Conservation (phyloP, 2,329 filamentous ascomycete species). For the Penicillium concentricum region DNA sequence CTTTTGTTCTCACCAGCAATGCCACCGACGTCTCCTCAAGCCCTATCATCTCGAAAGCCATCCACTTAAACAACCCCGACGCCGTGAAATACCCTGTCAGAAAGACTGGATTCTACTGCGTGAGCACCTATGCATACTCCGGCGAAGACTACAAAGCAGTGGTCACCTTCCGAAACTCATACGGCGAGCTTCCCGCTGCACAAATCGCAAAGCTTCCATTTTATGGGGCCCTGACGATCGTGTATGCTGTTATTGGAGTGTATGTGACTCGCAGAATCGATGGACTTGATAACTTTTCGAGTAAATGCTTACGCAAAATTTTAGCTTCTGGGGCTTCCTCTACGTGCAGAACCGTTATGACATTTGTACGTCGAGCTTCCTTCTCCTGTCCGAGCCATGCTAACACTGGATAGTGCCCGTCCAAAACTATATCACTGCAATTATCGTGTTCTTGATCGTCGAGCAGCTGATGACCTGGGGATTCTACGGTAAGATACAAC, state of each 20-base stretch:
- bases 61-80: constrained; percentile 73
- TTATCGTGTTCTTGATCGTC: constrained; percentile 86
- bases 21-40: constrained; percentile 69
- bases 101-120: constrained; percentile 95
- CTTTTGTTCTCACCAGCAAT: constrained; percentile 79
- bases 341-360: constrained; percentile 94
- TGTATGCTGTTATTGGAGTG: constrained; percentile 81
- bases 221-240: constrained; percentile 89
- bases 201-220: constrained; percentile 97
- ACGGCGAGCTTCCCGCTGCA: constrained; percentile 89
- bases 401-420: constrained; percentile 68
- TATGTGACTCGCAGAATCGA: constrained; percentile 42
- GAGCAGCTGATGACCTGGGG: constrained; percentile 99
- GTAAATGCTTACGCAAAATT: constrained; percentile 20
- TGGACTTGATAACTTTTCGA: not conserved
- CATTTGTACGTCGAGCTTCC: constrained; percentile 60
- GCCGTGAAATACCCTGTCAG: constrained; percentile 78
- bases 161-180: constrained; percentile 92
- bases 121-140: constrained; percentile 72
- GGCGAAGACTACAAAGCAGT: constrained; percentile 71
- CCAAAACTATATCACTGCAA: constrained; percentile 98
- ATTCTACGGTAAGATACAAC: constrained; percentile 70
- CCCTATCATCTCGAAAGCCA: constrained; percentile 73
- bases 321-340: constrained; percentile 84
- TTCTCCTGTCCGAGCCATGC: constrained; percentile 11